Evolutionary conservation across 2,329 filamentous ascomycete species (phyloP).

Genomic region (Clonostachys chloroleuca): DNA sequence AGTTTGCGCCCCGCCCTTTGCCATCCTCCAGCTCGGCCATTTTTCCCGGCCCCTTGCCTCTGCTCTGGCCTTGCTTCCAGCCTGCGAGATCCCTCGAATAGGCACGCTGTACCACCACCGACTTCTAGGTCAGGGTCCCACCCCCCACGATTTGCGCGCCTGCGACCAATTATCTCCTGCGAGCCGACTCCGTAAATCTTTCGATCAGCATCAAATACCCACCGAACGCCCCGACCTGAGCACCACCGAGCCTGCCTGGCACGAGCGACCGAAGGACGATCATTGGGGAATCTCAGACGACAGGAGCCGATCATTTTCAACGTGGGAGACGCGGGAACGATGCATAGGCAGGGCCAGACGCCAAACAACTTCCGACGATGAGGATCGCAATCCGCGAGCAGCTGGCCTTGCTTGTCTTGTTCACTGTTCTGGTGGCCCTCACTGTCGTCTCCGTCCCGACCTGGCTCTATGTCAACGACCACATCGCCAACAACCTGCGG

Average conservation of each 20-base stretch:
- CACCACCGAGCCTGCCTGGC: neutral
- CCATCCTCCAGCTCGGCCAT: too few species aligned
- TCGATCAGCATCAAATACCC: too few species aligned
- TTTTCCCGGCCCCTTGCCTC: too few species aligned
- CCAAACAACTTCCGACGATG: conserved; percentile 45
- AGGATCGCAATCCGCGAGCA: conserved; percentile 85
- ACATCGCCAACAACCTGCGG: conserved; percentile 46
- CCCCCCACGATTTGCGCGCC: too few species aligned
- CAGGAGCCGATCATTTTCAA: too few species aligned
- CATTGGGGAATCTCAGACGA: neutral
- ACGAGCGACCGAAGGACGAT: neutral
- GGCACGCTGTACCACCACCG: too few species aligned
- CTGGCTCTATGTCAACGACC: conserved; percentile 53
- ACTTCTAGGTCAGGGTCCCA: too few species aligned
- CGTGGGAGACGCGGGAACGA: neutral
- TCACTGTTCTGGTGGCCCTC: conserved; percentile 70
- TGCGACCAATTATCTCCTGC: too few species aligned
- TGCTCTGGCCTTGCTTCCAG: too few species aligned
- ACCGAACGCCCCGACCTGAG: neutral
- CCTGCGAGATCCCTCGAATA: too few species aligned
- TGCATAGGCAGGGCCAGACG: neutral
- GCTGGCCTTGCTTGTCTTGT: conserved; percentile 73
- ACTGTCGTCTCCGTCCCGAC: conserved; percentile 77
- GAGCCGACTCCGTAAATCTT: too few species aligned
- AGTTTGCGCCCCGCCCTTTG: too few species aligned